These are phyloP conservation scores for Paecilomyces dactylethromorphus DNA, from an alignment of 2,329 filamentous ascomycete species.

Conservation along the genomic window DNA sequence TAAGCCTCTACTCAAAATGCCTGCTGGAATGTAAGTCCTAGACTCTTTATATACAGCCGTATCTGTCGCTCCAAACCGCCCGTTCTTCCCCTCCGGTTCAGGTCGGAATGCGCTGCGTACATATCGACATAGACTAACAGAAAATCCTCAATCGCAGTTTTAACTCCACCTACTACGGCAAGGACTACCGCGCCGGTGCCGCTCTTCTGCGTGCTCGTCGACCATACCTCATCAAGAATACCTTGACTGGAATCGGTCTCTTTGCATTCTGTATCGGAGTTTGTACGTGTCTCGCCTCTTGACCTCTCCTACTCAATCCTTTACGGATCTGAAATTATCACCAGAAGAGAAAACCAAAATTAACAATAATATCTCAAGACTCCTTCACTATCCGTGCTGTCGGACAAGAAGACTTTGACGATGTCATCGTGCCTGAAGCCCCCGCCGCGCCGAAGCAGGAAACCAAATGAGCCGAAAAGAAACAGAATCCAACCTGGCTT, in stretches of 20 bases:
- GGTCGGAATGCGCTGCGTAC: not conserved
- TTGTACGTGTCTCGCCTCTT: constrained; percentile 58
- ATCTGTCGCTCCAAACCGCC: not conserved
- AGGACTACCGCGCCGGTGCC: constrained; percentile 74
- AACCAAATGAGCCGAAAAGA: constrained; percentile 16
- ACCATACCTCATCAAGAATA: constrained; percentile 88
- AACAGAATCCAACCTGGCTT: not conserved
- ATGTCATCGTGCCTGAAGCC: constrained; percentile 80
- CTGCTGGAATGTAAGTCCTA: constrained; percentile 15
- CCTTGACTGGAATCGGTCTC: constrained; percentile 69
- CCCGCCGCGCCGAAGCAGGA: constrained; percentile 37
- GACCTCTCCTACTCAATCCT: not conserved
- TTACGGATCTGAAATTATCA: too few species aligned
- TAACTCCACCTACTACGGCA: constrained; percentile 87
- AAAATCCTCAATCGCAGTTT: constrained; percentile 34
- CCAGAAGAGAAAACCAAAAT: not conserved
- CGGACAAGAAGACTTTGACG: constrained; percentile 93
- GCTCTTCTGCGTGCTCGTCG: constrained; percentile 86
- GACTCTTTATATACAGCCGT: not conserved
- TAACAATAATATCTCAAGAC: constrained; percentile 41
- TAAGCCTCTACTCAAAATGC: constrained; percentile 10
- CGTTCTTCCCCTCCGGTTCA: not conserved
- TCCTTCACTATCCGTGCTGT: constrained; percentile 72
- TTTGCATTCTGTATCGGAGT: constrained; percentile 71
- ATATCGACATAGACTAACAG: constrained; percentile 1